Evolutionary conservation across 2,329 filamentous ascomycete genomes (phyloP).

Genomic region (Decorospora gaudefroyi): DNA sequence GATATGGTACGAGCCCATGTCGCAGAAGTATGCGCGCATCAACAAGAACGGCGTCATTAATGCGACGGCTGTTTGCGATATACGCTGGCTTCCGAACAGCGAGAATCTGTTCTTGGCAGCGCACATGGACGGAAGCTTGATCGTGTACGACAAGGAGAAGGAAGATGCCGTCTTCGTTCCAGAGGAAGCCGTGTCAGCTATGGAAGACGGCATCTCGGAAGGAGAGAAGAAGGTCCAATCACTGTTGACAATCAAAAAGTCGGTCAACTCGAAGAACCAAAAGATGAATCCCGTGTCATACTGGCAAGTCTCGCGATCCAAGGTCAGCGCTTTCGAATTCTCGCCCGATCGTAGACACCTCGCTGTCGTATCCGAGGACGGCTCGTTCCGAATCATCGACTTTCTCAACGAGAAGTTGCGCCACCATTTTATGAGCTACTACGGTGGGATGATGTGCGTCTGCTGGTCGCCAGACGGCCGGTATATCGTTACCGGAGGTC

Average conservation of each 20-base stretch:
- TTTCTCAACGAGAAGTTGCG: constrained; percentile 91
- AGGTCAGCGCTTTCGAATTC: constrained; percentile 88
- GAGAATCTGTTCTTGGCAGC: constrained; percentile 91
- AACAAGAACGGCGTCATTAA: constrained; percentile 98
- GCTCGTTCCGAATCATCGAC: constrained; percentile 85
- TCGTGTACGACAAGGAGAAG: constrained; percentile 98
- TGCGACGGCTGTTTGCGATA: constrained; percentile 78
- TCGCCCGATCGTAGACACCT: constrained; percentile 86
- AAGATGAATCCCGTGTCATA: constrained; percentile 89
- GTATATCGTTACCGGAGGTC: constrained; percentile 91
- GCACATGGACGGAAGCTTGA: constrained; percentile 85
- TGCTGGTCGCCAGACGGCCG: constrained; percentile 98
- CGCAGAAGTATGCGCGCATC: constrained; percentile 90
- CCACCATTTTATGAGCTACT: constrained; percentile 87
- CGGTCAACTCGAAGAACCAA: constrained; percentile 90
- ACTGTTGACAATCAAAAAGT: constrained; percentile 78
- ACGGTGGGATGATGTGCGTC: constrained; percentile 88
- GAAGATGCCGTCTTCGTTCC: constrained; percentile 80
- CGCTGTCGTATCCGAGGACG: constrained; percentile 89
- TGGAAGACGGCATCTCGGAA: constrained; percentile 36
- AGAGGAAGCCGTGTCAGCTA: constrained; percentile 57
- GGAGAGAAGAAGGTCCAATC: constrained; percentile 38
- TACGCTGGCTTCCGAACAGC: constrained; percentile 91
- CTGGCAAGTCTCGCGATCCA: constrained; percentile 91
- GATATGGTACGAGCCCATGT: constrained; percentile 97